A percentile compares a stretch with the other conserved stretches of the same genome.
Conservation (phyloP, 2,329 filamentous ascomycete species). For the Diaporthe sp. region DNA sequence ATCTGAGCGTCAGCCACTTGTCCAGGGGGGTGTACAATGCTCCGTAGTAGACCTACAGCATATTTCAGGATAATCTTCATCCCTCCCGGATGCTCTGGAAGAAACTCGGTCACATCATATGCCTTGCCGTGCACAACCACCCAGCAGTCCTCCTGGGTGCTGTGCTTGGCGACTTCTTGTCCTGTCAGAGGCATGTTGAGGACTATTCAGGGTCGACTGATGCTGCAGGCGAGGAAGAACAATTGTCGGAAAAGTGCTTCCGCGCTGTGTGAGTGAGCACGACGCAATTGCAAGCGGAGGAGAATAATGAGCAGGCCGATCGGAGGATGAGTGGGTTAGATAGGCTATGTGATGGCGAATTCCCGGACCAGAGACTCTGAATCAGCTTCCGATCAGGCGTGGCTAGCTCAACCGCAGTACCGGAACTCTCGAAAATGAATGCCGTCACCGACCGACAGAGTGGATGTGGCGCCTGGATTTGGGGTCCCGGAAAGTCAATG, state of each 20-base stretch:
- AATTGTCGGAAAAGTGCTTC: not conserved
- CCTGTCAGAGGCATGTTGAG: slow-evolving; percentile 63
- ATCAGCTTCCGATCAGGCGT: not conserved
- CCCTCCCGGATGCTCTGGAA: slow-evolving; percentile 93
- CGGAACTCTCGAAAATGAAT: slow-evolving; percentile 31
- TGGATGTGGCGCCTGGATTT: slow-evolving; percentile 25
- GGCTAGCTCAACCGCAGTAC: slow-evolving; percentile 23
- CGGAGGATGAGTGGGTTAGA: not conserved
- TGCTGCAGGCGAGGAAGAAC: not conserved
- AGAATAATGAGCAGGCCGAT: not conserved
- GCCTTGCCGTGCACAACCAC: slow-evolving; percentile 89
- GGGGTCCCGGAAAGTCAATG: slow-evolving; percentile 26
- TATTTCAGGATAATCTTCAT: slow-evolving; percentile 97
- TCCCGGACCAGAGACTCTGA: slow-evolving; percentile 1
- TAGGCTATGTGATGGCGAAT: slow-evolving; percentile 11
- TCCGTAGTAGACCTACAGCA: slow-evolving; percentile 65
- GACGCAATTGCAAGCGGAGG: not conserved
- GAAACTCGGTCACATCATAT: slow-evolving; percentile 91
- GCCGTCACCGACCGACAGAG: slow-evolving; percentile 33
- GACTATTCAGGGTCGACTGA: not conserved
- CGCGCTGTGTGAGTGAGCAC: not conserved
- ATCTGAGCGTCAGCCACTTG: slow-evolving; percentile 7
- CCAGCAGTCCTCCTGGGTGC: slow-evolving; percentile 88
- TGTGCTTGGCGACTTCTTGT: slow-evolving; percentile 76
- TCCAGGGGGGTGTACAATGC: too few species aligned